These are phyloP conservation scores for Lodderomyces beijingensis DNA, from an alignment of 1,139 yeast genomes.

Conservation along the genomic window DNA sequence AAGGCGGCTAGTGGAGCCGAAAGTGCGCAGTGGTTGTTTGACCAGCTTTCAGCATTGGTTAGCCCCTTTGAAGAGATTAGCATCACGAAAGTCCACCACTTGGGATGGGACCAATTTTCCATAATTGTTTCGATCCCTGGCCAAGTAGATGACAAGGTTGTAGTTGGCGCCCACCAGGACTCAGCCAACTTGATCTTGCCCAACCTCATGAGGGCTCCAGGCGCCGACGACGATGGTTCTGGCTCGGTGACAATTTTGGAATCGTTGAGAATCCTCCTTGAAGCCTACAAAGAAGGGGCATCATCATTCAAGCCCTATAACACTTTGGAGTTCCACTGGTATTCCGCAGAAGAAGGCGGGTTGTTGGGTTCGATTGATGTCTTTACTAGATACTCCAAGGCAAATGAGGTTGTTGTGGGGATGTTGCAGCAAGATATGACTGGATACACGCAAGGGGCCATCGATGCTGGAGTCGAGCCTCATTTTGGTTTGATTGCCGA, in stretches of 20 bases:
- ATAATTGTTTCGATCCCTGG: slow-evolving; percentile 43
- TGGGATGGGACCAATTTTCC: slow-evolving; percentile 44
- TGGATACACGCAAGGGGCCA: slow-evolving; percentile 62
- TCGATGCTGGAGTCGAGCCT: slow-evolving; percentile 55
- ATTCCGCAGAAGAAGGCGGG: slow-evolving; percentile 95
- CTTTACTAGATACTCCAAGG: slow-evolving; percentile 49
- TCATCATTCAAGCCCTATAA: slow-evolving; percentile 56
- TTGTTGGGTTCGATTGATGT: slow-evolving; percentile 82
- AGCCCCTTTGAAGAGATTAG: slow-evolving; percentile 32
- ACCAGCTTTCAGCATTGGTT: slow-evolving; percentile 41
- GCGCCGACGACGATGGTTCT: slow-evolving; percentile 94
- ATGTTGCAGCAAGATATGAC: slow-evolving; percentile 97
- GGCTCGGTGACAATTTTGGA: slow-evolving; percentile 81
- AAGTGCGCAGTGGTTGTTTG: slow-evolving; percentile 69
- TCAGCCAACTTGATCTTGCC: slow-evolving; percentile 76
- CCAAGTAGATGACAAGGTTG: slow-evolving; percentile 39
- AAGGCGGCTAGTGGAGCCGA: slow-evolving; percentile 66
- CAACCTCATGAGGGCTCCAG: slow-evolving; percentile 72
- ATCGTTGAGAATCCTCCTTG: slow-evolving; percentile 59
- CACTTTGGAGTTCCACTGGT: slow-evolving; percentile 88
- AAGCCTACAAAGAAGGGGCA: slow-evolving; percentile 26
- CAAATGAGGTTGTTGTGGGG: slow-evolving; percentile 57
- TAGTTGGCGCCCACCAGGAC: slow-evolving; percentile 90
- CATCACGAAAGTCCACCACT: slow-evolving; percentile 29
- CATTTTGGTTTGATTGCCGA: slow-evolving; percentile 81